Base-by-base conservation (phyloP, 1,284 basidiomycete species). In the Malassezia globosa region DNA sequence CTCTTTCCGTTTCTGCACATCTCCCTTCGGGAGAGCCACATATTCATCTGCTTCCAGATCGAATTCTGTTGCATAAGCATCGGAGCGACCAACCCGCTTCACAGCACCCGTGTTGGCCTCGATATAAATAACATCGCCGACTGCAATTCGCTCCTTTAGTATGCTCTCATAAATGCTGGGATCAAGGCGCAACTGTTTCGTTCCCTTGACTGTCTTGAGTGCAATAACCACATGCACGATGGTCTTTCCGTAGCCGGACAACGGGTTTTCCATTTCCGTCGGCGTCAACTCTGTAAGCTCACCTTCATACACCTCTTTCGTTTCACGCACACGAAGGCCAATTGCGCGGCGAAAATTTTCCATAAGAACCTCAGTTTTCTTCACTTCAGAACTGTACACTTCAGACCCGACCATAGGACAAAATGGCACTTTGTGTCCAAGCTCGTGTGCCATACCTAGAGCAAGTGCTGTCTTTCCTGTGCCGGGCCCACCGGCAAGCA, bases 1-100 rank as follows among this genome's bases (percentile, higher is more conserved):
- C 69, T 97, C 89, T 73, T 96, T 96, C 56, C 83, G 80, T 74
- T 96, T 96, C 76, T 95, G 90, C 41, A 97, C 90, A 52, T 97
- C 90, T 40, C 90, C 92, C 75, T 97, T 97, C 0, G 94, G 92
- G 42, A 96, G 75, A 5, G 92, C 90, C 1, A 97, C 92, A 67
- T 96, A 97, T 42, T 92, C 95, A 72, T 96, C 92, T 5, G 90
- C 88, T 74, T 96, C 94, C 42, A 97, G 81, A 72, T 96, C 94
- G 72, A 88, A 97, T 43, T 92, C 90, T n/a, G 88, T 89, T 0
- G 92, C 89, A 68, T 96, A 97, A 1, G 92, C 90, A 73, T 97
- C 92, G 38, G 90, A 95, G 21, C 92, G 81, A 10, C 92, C 92
- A 6, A 97, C 92, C 18, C 92, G 82, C 84, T 96, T 96, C 59